Conservation (phyloP, 208 protist species). For the Acanthamoeba lugdunensis region DNA sequence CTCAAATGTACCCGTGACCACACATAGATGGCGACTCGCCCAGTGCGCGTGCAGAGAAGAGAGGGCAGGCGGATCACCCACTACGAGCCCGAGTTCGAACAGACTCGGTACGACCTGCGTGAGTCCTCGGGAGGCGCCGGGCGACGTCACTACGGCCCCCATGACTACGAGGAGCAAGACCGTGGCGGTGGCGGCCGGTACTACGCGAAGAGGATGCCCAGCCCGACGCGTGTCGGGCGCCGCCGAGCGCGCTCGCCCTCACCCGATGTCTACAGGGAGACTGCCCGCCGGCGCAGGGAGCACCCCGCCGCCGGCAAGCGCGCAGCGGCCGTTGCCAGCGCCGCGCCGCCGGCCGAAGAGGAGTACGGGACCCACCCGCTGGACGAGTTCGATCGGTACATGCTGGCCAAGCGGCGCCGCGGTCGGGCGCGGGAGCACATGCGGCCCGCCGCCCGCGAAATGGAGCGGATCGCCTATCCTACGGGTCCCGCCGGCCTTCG, state of each 20-base stretch:
- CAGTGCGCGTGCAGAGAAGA: neutral
- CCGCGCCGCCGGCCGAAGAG: neutral
- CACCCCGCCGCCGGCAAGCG: neutral
- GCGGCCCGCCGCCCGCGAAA: neutral
- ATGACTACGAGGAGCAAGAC: neutral
- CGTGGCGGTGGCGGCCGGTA: too few species aligned
- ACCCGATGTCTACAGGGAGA: neutral
- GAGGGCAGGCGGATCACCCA: neutral
- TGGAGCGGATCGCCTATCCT: slow-evolving; percentile 9
- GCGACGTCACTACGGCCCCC: too few species aligned
- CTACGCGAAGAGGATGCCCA: neutral
- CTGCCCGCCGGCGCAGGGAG: neutral
- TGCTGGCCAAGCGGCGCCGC: neutral
- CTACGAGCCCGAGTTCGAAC: neutral
- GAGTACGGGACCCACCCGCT: neutral
- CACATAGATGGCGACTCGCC: neutral
- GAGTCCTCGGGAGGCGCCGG: too few species aligned
- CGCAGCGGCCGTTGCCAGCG: too few species aligned
- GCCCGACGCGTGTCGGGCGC: neutral
- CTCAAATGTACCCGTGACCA: too few species aligned
- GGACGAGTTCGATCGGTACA: slow-evolving; percentile 23
- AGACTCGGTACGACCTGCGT: neutral
- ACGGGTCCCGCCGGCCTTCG: neutral
- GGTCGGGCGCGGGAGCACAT: slow-evolving; percentile 11
- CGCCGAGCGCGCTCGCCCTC: neutral